phyloP scores from a whole-genome alignment of 306 rosid genomes.

The Acacia melanoxylon region DNA sequence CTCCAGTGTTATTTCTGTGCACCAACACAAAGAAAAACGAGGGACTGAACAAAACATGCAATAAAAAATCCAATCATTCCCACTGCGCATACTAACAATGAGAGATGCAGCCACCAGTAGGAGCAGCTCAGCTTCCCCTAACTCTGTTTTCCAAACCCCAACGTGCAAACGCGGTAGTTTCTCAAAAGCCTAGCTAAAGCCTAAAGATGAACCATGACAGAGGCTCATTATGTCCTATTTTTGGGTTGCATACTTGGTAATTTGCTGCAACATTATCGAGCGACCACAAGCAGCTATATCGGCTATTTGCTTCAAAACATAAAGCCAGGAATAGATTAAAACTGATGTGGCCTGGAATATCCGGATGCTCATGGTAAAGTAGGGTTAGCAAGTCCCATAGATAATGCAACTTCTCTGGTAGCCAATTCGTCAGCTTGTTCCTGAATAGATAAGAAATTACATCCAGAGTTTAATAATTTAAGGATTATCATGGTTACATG shows the following conservation, averaged over 20 bases:
- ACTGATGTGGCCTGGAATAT: conserved; percentile 27
- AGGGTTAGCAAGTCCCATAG: conserved; percentile 83
- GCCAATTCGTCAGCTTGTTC: conserved; percentile 78
- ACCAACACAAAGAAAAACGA: background rate
- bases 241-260: conserved; percentile 24
- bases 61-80: conserved; percentile 14
- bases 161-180: conserved; percentile 30
- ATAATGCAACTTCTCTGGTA: conserved; percentile 79
- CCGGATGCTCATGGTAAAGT: conserved; percentile 55
- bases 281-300: conserved; percentile 30
- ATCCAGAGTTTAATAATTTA: conserved; percentile 5
- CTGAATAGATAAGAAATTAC: conserved; percentile 41
- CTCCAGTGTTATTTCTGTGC: conserved; percentile 22
- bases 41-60: conserved; percentile 19
- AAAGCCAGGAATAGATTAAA: conserved; percentile 25
- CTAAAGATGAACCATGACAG: conserved; percentile 15
- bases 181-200: conserved; percentile 21
- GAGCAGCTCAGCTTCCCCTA: conserved; percentile 16
- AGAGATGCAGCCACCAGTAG: conserved; percentile 25
- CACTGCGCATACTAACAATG: conserved; percentile 5
- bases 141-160: conserved; percentile 23
- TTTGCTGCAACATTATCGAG: conserved; percentile 29
- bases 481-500: conserved; percentile 20
- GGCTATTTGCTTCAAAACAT: conserved; percentile 33
- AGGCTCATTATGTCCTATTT: background rate